Base-by-base conservation (phyloP, 2,329 filamentous ascomycete species). In the Cytospora piceicola region DNA sequence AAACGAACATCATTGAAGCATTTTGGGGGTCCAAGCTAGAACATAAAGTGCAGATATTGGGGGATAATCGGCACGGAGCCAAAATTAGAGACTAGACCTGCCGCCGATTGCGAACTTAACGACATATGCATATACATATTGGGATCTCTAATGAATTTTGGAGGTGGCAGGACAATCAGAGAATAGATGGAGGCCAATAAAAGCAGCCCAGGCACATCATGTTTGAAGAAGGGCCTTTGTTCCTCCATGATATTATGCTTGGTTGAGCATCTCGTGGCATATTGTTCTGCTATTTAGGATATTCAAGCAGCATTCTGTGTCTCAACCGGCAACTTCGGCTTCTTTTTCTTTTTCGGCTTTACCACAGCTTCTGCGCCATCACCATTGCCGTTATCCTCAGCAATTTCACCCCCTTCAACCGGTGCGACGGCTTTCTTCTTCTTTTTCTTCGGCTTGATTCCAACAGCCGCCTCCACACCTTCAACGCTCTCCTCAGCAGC, bases 391-490 rank as follows among this genome's bases (percentile, higher is more conserved):
- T 32, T 36, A 4, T 30, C 67, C 5, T 58, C 68, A 15, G 27
- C 62, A 4, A 39, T 69, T 4, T 58, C 70, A 14, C 46, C 70
- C 15, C 63, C 67, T 4, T 24, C 52, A 17, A 36, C 55, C n/a
- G 66, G n/a, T 2, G 52, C 63, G 1, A 59, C 63, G 63, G 68
- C 51, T 72, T 70, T 67, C 69, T 58, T 78, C 70, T 80, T 82
- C 74, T 82, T 86, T 73, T 84, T 87, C 75, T 83, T 86, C 51
- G 75, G 75, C 72, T 81, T 81, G 63, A 80, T 77, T 24, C 79
- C 77, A 4, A 78, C 79, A 49, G 78, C 68, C n/a, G n/a, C 46
- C 46, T 49, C 46, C n/a, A n/a, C 46, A 14, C n/a, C 22, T 3
- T 63, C 76, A 30, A 57, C 59, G 9, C 52, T 63, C 46, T 66